Base-by-base conservation (phyloP, 140 eudicot genomes). In the Oenanthe javanica region DNA sequence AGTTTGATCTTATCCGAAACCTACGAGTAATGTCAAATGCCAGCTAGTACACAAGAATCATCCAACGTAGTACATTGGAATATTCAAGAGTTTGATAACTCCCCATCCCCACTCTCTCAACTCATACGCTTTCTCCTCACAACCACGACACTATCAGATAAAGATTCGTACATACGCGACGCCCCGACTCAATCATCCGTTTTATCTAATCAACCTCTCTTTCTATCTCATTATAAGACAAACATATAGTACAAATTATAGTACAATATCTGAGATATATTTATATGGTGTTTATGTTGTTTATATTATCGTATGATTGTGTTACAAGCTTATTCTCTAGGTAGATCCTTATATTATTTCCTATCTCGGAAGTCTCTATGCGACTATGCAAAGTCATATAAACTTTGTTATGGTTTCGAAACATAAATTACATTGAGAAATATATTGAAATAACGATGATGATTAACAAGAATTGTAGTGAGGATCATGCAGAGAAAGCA, bases 101-200 rank as follows among this genome's bases (percentile, higher is more conserved):
- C 59, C 72, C 72, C 72, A 66, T 31, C 43, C 72, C 43, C 72
- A 25, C 43, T 19, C 78, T 50, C 80, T 71, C 47, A 21, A 47
- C 15, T 25, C 1, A 75, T 61, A 48, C 78, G 78, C 77, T 57
- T 72, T 52, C 81, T 73, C 83, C 78, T 79, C 81, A 70, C 14
- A 72, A 75, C 72, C 61, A 79, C 31, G 5, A 18, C 36, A 43
- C 3, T 16, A 78, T 73, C 85, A 82, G 86, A 21, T 0, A 74
- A 74, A 87, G 94, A 93, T 90, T 92, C 96, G 90, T 87, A 83
- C 71, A 77, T 87, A 90, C 80, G 97, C 96, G 96, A 93, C 97
- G 97, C 54, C 93, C 86, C 92, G 97, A 89, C 91, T 75, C 83
- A 87, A 83, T 84, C 74, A 73, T 77, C 83, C 89, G 79, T 76